Evolutionary conservation across 2,329 filamentous ascomycete species (phyloP).

Genomic region (Calonectria henricotiae): DNA sequence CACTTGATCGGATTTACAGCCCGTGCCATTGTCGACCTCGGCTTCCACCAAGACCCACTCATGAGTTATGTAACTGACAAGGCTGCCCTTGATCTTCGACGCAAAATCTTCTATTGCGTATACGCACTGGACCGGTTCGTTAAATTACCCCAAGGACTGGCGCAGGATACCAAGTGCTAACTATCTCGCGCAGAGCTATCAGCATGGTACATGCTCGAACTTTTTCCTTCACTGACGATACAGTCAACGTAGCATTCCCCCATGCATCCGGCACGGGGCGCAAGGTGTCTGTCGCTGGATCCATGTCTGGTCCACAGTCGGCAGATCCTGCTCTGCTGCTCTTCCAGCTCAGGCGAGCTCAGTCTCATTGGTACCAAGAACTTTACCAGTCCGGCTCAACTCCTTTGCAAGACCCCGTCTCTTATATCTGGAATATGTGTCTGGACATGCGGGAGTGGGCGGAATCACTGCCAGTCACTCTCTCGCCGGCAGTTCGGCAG

Average conservation of each 20-base stretch:
- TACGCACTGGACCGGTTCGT: constrained; percentile 89
- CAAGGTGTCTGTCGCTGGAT: constrained; percentile 61
- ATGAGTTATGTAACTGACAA: constrained; percentile 78
- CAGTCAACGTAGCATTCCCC: constrained; percentile 86
- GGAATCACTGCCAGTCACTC: constrained; percentile 78
- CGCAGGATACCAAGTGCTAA: constrained; percentile 42
- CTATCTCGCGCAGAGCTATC: constrained; percentile 74
- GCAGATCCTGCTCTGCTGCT: constrained; percentile 83
- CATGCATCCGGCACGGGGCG: constrained; percentile 64
- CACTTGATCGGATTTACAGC: constrained; percentile 93
- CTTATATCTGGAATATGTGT: constrained; percentile 84
- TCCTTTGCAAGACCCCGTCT: constrained; percentile 78
- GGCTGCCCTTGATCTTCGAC: constrained; percentile 81
- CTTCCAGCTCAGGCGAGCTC: constrained; percentile 86
- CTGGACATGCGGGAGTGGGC: constrained; percentile 87
- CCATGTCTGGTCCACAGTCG: constrained; percentile 65
- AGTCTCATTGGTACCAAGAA: constrained; percentile 92
- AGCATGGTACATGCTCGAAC: constrained; percentile 90
- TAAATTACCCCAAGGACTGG: background rate
- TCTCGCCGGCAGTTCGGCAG: constrained; percentile 77
- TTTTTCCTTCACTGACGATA: constrained; percentile 95
- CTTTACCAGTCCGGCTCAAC: constrained; percentile 85
- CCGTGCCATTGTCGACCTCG: constrained; percentile 89
- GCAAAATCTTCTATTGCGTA: constrained; percentile 90
- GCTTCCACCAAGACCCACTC: constrained; percentile 92